Evolutionary conservation across 1,284 basidiomycete genomes (phyloP), one percentile per base, ranked within the genome.

Genomic region (Coniophora puteana): DNA sequence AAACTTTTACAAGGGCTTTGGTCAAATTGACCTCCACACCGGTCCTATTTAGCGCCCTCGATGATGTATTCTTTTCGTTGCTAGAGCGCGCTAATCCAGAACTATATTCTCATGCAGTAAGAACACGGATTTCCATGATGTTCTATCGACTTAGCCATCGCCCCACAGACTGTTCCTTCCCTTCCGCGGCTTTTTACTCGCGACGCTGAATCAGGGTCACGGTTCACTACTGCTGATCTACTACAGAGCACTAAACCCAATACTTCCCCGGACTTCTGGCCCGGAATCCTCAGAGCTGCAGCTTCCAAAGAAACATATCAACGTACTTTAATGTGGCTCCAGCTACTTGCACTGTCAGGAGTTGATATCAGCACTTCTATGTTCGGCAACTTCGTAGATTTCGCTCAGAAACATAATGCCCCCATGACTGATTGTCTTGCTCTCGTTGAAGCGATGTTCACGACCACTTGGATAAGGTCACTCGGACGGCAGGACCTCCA

Each of bases 51-150:
- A 76, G 69, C 11, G 65, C 70, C 3, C 77, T 81, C 43, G 78
- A 88, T 42, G 72, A 74, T 35, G 58, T 89, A 8, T 74, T 88
- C 48, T 59, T 76, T 14, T 68, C 66, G 18, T 90, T 86, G 84
- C 59, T 90, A 23, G 69, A 82, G 36, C 66, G 65, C 11, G 59
- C 74, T 8, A 62, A 66, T 11, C 48, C 51, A 17, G 51, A 62
- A 20, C 55, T 63, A 36, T 44, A 62, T 8, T 53, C 60, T 38
- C 49, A 59, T 21, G 63, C 72, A 50, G 75, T 77, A 45, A 50
- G 58, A 53, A 5, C 11, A 25, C 20, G 13, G 36, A 20, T 37
- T 17, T 39, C 34, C 16, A 18, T 20, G 14, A n/a, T n/a, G 14
- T 34, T 20, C 23, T 4, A 22, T 10, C n/a, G 20, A 6, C 20